These are phyloP conservation scores for Pouteria campechiana DNA, from an alignment of 179 eudicot genomes.

Conservation along the genomic window DNA sequence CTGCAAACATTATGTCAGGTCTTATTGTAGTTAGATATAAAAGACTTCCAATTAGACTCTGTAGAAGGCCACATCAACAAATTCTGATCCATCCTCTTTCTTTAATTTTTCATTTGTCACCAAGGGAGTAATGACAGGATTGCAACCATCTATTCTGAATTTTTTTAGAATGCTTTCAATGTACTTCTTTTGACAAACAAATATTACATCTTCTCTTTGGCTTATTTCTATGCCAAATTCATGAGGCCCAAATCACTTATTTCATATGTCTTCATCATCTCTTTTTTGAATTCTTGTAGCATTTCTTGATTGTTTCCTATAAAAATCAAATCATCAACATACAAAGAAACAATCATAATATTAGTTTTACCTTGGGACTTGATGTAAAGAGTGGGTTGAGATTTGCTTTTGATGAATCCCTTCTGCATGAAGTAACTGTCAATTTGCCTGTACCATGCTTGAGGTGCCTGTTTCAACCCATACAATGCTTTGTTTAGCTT, in stretches of 20 bases:
- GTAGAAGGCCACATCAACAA: not conserved
- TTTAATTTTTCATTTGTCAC: not conserved
- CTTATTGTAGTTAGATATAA: not conserved
- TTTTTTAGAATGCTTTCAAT: not conserved
- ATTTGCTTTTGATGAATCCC: conserved; percentile 1
- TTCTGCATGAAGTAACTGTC: not conserved
- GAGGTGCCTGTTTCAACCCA: conserved; percentile 2
- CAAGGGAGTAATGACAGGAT: not conserved
- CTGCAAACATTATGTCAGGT: conserved; percentile 1
- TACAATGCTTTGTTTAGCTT: not conserved
- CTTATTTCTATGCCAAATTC: not conserved
- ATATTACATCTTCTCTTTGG: not conserved
- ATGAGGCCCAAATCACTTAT: conserved; percentile 9
- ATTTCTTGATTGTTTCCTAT: not conserved
- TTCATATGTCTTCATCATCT: conserved; percentile 4
- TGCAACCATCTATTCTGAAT: not conserved
- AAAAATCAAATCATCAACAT: conserved; percentile 5
- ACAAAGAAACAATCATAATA: conserved; percentile 1
- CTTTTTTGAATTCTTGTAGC: not conserved
- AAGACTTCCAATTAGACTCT: conserved; percentile 2
- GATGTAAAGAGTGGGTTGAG: not conserved
- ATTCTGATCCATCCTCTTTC: not conserved
- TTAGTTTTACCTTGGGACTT: not conserved
- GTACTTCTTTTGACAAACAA: conserved; percentile 1
- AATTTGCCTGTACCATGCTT: conserved; percentile 1